phyloP scores from a whole-genome alignment of 2,329 filamentous ascomycete genomes.

The Aureobasidium lini region DNA sequence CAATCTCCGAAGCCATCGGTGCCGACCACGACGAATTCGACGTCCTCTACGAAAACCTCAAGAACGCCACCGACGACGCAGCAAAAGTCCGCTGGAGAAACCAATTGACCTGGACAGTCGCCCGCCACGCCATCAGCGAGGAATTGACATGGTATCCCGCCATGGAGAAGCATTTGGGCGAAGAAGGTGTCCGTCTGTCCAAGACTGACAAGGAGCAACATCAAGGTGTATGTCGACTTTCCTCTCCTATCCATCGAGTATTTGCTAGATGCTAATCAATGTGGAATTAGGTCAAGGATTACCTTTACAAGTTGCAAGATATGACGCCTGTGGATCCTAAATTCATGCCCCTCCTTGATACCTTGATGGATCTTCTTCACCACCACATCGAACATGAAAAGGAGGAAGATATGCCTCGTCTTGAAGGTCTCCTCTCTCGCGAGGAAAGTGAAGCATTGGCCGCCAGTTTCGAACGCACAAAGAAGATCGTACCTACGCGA shows the following conservation, averaged over 20 bases:
- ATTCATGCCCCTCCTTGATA: constrained; percentile 18
- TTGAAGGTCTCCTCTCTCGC: constrained; percentile 17
- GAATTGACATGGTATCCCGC: constrained; percentile 38
- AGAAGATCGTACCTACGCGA: constrained; percentile 18
- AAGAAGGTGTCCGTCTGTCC: constrained; percentile 25
- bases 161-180: constrained; percentile 29
- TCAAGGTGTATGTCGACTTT: constrained; percentile 20
- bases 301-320: constrained; percentile 18
- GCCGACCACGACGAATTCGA: constrained; percentile 37
- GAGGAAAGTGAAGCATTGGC: constrained; percentile 18
- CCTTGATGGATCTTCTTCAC: constrained; percentile 17
- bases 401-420: constrained; percentile 20
- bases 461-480: constrained; percentile 18
- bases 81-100: constrained; percentile 41
- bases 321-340: constrained; percentile 17
- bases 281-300: constrained; percentile 20
- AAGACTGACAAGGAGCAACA: constrained; percentile 30
- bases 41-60: constrained; percentile 37
- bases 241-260: no score
- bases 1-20: constrained; percentile 32
- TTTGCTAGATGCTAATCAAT: neutral
- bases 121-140: constrained; percentile 45
- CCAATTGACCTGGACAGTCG: constrained; percentile 47
- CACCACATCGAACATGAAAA: constrained; percentile 21
- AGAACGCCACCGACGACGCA: constrained; percentile 35